A percentile compares a stretch with the other conserved stretches of the same genome.
phyloP scores from a whole-genome alignment of 2,329 filamentous ascomycete species.

The Botrytis tulipae region DNA sequence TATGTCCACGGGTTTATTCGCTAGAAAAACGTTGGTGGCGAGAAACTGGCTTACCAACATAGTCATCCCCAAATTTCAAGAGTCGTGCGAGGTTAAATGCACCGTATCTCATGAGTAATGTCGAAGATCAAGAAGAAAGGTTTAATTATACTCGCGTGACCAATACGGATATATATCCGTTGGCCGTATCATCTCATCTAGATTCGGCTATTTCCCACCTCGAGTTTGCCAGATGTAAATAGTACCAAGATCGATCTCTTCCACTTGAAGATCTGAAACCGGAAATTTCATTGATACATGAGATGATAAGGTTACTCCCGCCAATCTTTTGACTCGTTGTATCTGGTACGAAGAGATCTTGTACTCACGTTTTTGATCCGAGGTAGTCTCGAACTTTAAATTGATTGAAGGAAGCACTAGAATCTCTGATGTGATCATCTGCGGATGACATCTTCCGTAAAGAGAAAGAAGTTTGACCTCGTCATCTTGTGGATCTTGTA shows the following conservation, averaged over 20 bases:
- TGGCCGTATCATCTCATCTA: background rate
- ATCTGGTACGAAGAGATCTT: background rate
- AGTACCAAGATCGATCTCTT: background rate
- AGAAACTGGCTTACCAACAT: background rate
- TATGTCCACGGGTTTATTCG: background rate
- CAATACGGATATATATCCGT: background rate
- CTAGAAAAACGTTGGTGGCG: background rate
- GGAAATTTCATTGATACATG: background rate
- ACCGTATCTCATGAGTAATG: background rate
- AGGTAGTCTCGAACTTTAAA: background rate
- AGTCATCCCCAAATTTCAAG: background rate
- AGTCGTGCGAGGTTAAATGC: background rate
- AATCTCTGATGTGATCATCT: background rate
- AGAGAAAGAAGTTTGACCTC: background rate
- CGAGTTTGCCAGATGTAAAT: background rate
- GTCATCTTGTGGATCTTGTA: background rate
- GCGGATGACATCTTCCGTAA: background rate
- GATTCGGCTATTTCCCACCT: background rate
- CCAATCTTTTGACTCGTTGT: background rate
- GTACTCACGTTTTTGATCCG: background rate
- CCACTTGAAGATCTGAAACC: background rate
- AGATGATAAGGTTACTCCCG: constrained; percentile 7
- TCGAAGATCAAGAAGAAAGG: background rate
- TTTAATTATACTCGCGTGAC: background rate
- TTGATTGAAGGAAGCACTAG: background rate